Conservation (phyloP, 306 rosid genomes). For the Prunus salicina region DNA sequence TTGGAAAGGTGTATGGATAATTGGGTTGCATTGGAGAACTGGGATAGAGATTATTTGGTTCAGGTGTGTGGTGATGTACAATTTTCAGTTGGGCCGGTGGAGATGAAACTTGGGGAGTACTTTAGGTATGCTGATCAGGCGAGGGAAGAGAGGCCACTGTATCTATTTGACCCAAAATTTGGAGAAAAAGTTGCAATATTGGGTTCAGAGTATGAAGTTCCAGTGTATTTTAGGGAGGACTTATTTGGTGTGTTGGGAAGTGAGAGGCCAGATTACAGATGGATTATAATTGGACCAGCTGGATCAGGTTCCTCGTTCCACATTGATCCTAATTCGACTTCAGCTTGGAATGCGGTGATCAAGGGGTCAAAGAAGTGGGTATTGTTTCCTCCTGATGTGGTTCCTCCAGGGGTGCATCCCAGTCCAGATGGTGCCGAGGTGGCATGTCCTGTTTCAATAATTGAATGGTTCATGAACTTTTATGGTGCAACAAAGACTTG, state of each 20-base stretch:
- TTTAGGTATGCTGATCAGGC: slow-evolving; percentile 68
- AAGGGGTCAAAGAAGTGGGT: slow-evolving; percentile 96
- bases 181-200: slow-evolving; percentile 74
- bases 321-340: slow-evolving; percentile 92
- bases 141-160: slow-evolving; percentile 84
- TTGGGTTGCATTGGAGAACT: slow-evolving; percentile 73
- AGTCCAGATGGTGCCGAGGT: slow-evolving; percentile 96
- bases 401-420: slow-evolving; percentile 92
- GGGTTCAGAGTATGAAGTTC: slow-evolving; percentile 73
- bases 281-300: slow-evolving; percentile 87
- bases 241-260: slow-evolving; percentile 72
- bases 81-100: slow-evolving; percentile 80
- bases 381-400: slow-evolving; percentile 82
- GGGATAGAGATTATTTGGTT: slow-evolving; percentile 84
- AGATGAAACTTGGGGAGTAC: slow-evolving; percentile 76
- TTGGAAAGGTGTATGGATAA: slow-evolving; percentile 85
- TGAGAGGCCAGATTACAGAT: slow-evolving; percentile 81
- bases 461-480: slow-evolving; percentile 98
- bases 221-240: slow-evolving; percentile 72
- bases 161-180: slow-evolving; percentile 83
- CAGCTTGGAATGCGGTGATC: slow-evolving; percentile 96
- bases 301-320: slow-evolving; percentile 95
- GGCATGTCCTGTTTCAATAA: slow-evolving; percentile 89
- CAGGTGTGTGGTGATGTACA: slow-evolving; percentile 55
- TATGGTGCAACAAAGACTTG: slow-evolving; percentile 67